These are phyloP conservation scores for Punctularia strigosozonata DNA, from an alignment of 768 basidiomycete genomes.

Conservation along the genomic window DNA sequence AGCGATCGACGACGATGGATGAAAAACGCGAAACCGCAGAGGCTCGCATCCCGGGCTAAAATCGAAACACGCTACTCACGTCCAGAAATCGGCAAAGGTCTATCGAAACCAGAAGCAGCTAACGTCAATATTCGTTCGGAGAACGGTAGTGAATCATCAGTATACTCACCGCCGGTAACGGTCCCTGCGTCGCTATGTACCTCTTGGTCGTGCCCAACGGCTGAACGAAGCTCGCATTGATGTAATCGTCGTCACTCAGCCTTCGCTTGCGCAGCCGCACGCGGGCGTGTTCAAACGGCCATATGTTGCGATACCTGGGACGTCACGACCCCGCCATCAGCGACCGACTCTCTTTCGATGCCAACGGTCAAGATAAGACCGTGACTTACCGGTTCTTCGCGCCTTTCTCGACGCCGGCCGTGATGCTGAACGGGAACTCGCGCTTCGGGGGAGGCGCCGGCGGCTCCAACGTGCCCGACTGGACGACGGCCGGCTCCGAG, in stretches of 20 bases:
- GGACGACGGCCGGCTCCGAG: background rate
- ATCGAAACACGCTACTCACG: slow-evolving; percentile 35
- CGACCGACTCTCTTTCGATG: too few relatives aligned
- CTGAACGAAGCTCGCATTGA: slow-evolving; percentile 91
- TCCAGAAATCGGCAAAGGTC: slow-evolving; percentile 95
- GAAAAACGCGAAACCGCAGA: background rate
- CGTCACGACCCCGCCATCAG: slow-evolving; percentile 1
- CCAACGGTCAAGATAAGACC: background rate
- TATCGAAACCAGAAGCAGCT: too few relatives aligned
- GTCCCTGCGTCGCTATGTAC: slow-evolving; percentile 96
- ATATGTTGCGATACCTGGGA: slow-evolving; percentile 84
- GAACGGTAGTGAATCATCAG: too few relatives aligned
- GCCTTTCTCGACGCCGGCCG: slow-evolving; percentile 91
- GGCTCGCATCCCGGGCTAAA: background rate
- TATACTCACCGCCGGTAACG: slow-evolving; percentile 71
- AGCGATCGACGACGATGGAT: background rate
- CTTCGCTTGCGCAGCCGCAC: slow-evolving; percentile 47
- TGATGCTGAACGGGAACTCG: slow-evolving; percentile 81
- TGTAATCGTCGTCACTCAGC: slow-evolving; percentile 68
- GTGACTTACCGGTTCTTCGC: slow-evolving; percentile 81
- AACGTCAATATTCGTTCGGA: too few relatives aligned
- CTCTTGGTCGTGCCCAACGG: slow-evolving; percentile 70
- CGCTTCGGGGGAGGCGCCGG: slow-evolving; percentile 5
- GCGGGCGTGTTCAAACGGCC: slow-evolving; percentile 94
- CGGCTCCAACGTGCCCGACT: background rate